Conservation (phyloP, 2,329 filamentous ascomycete species). For the Trichocomaceae sp. region DNA sequence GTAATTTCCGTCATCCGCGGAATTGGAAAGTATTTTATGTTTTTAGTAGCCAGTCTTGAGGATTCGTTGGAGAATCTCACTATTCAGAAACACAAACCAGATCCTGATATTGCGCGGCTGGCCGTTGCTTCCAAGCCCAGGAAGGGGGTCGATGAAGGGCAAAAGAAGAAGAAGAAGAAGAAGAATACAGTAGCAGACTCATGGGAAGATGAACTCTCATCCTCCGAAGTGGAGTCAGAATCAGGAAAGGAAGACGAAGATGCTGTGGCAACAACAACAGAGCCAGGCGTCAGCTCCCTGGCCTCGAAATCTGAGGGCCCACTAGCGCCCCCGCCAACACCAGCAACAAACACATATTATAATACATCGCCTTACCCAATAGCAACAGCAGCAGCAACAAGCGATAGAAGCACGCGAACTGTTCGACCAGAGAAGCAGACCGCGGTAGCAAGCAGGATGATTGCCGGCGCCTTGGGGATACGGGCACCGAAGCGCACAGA, state of each 20-base stretch:
- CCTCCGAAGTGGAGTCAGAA: constrained; percentile 28
- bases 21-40: neutral
- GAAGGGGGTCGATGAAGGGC: constrained; percentile 13
- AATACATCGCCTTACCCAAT: constrained; percentile 16
- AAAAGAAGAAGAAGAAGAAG: constrained; percentile 27
- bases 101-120: constrained; percentile 25
- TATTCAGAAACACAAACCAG: constrained; percentile 25
- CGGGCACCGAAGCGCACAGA: constrained; percentile 74
- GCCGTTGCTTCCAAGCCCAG: constrained; percentile 14
- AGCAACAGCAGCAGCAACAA: constrained; percentile 3
- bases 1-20: neutral
- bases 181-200: constrained; percentile 53
- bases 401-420: constrained; percentile 15
- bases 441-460: constrained; percentile 80
- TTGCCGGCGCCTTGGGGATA: constrained; percentile 79
- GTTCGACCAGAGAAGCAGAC: constrained; percentile 82
- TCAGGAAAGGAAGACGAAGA: constrained; percentile 20
- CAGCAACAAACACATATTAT: constrained; percentile 33
- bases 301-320: constrained; percentile 25
- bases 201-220: constrained; percentile 66
- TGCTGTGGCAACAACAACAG: constrained; percentile 14
- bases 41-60: constrained; percentile 10
- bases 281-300: constrained; percentile 19
- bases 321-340: constrained; percentile 60
- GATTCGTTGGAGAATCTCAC: constrained; percentile 15